Conservation (phyloP, 1,284 basidiomycete genomes). For the Irpex sp. region DNA sequence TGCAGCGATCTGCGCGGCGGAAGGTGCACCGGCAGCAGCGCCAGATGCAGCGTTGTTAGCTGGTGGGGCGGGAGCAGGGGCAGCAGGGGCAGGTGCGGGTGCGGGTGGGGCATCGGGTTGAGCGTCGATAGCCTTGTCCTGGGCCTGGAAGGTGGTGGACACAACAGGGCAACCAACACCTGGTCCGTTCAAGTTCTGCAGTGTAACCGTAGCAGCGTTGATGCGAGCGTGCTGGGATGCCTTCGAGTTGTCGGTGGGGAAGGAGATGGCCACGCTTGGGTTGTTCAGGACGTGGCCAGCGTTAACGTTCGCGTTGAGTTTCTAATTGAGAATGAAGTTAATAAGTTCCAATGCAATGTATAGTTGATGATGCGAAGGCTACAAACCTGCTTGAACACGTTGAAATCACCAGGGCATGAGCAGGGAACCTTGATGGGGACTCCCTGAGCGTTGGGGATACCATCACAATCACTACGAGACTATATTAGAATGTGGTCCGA, state of each 20-base stretch:
- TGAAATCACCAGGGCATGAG: conserved; percentile 42
- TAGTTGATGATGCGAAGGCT: too few species aligned
- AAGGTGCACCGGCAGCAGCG: conserved; percentile 10
- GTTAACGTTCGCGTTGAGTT: conserved; percentile 54
- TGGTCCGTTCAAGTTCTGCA: conserved; percentile 35
- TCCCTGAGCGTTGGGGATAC: conserved; percentile 38
- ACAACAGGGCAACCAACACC: conserved; percentile 35
- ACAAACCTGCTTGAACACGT: conserved; percentile 28
- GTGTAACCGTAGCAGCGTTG: conserved; percentile 34
- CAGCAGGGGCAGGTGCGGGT: conserved; percentile 11
- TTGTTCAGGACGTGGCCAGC: conserved; percentile 62
- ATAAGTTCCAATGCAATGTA: too few species aligned
- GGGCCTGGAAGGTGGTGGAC: conserved; percentile 31
- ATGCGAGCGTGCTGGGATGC: conserved; percentile 51
- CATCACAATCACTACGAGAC: conserved; percentile 24
- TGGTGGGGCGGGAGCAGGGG: conserved; percentile 9
- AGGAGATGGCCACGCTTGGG: conserved; percentile 47
- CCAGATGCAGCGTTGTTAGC: conserved; percentile 17
- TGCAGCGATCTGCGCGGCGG: conserved; percentile 16
- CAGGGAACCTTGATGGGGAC: conserved; percentile 55
- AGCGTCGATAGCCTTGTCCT: conserved; percentile 22
- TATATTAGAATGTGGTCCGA: neutral
- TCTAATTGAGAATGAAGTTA: conserved; percentile 21
- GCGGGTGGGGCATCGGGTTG: conserved; percentile 15
- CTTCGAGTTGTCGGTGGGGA: conserved; percentile 56